Evolutionary conservation across 768 basidiomycete genomes (phyloP), one percentile per base, ranked within the genome.

Genomic region (Suillus occidentalis): DNA sequence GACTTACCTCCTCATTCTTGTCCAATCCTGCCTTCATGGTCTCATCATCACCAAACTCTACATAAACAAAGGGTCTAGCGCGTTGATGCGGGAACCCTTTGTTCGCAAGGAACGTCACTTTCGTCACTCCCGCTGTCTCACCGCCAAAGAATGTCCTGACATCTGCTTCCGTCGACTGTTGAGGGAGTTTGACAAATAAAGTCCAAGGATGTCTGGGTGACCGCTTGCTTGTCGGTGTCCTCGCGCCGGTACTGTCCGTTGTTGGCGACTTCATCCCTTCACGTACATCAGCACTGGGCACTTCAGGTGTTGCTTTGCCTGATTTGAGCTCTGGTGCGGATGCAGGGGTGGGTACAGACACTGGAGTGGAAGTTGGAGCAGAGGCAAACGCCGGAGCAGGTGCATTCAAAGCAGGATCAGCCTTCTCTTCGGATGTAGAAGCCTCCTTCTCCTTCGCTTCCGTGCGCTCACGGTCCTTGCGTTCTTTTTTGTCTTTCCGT

Each of bases 1-100:
- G 28, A 77, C 83, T 64, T 67, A 94, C 94, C 76, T 88, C 87
- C 31, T 83, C 84, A 67, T 92, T 89, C 70, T 88, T 90, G 53
- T 85, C 88, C 25, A 96, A 78, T 0, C 90, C 95, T 22, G 81
- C 84, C 69, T 87, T 91, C 91, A 95, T 92, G 12, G 88, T 82
- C 55, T 90, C 91, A 71, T 96, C 94, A 70, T 93, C 91, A 5
- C 87, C 90, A 76, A 97, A 97, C 72, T 97, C 95, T 61, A 97
- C 86, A 72, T 94, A 97, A 2, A 88, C 92, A 63, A 94, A 81
- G 68, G 83, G 86, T 62, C 77, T 78, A 36, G 81, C 77, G 55
- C 88, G 85, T 14, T 68, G 75, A 40, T 76, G 68, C 0, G 90
- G 91, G 25, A 39, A 28, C 39, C 57, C 57, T 13, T 40, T 37